These are phyloP conservation scores for Aquilaria agallochum DNA, from an alignment of 441 rosid species.

Conservation along the genomic window DNA sequence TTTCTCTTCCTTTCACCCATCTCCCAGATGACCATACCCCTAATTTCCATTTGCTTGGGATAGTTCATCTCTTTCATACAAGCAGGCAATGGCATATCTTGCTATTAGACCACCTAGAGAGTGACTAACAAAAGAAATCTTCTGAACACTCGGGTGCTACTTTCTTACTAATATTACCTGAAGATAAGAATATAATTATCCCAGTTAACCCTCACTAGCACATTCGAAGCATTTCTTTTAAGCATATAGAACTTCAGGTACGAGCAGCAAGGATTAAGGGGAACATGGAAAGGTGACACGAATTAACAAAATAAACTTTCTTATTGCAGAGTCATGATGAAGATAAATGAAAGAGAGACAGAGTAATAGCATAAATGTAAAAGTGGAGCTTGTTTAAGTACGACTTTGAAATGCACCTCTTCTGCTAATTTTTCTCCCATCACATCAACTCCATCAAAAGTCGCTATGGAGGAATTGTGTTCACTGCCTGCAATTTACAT, in stretches of 20 bases:
- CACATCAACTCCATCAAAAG: slow-evolving; percentile 85
- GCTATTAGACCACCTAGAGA: slow-evolving; percentile 87
- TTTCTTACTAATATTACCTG: slow-evolving; percentile 63
- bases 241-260: no score
- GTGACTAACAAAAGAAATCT: slow-evolving; percentile 79
- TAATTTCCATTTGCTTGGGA: slow-evolving; percentile 32
- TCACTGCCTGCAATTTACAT: slow-evolving; percentile 61
- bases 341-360: no score
- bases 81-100: slow-evolving; percentile 86
- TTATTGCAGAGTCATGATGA: no score
- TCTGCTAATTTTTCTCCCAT: slow-evolving; percentile 93
- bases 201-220: no score
- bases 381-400: no score
- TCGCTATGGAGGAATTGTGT: slow-evolving; percentile 43
- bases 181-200: slow-evolving; percentile 18
- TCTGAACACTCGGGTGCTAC: slow-evolving; percentile 45
- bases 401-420: slow-evolving; percentile 41
- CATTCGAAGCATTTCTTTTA: no score
- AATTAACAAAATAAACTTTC: no score
- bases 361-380: no score
- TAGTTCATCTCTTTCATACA: slow-evolving; percentile 42
- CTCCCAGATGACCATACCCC: slow-evolving; percentile 24
- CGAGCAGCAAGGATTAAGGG: no score
- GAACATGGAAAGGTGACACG: no score
- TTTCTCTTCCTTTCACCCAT: slow-evolving; percentile 26